Evolutionary conservation across 169 alveolate species (phyloP), one percentile per base, ranked within the genome.

Genomic region (Neospora caninum): DNA sequence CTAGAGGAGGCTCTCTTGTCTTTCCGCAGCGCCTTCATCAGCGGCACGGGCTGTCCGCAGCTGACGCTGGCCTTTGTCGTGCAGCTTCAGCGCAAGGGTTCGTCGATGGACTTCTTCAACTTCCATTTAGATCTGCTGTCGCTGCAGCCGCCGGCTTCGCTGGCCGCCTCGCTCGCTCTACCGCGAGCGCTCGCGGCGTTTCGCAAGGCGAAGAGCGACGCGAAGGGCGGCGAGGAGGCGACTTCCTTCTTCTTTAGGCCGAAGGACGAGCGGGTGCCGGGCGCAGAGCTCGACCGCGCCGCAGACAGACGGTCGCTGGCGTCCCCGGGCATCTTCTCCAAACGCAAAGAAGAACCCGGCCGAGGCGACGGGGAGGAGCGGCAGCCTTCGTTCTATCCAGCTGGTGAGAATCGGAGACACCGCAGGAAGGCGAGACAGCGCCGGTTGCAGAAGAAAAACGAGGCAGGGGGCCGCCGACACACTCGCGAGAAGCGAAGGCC

Each of bases 31-130:
- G 96, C 97, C 34, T 96, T 92, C 29, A 94, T 96, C 69, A 87
- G 93, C 78, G 97, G 97, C 0, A 94, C 95, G 80, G 97, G 97
- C 45, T 93, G 96, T 88, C 91, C 95, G 4, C 98, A 97, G 95
- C 91, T 97, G 54, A 95, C 94, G 49, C 86, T 97, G 73, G 91
- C 97, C 41, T 96, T 97, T 88, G 87, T 97, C 88, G 93, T 97
- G 34, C 98, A 97, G 82, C 95, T 97, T 94, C 98, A 97, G 94
- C 88, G 98, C 45, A 97, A 97, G 83, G 98, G 98, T 36, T 97
- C 98, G 34, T 95, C 98, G 31, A 97, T 97, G 98, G 98, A 97
- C 84, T 94, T 94, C 94, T 96, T 97, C 91, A 94, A 94, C 86
- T 97, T 97, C 88, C 42, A 96, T 38, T 73, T 97, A 10, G 98